A percentile compares a stretch with the other conserved stretches of the same genome.
Conservation (phyloP, 768 basidiomycete species). For the Suillus cothurnatus region DNA sequence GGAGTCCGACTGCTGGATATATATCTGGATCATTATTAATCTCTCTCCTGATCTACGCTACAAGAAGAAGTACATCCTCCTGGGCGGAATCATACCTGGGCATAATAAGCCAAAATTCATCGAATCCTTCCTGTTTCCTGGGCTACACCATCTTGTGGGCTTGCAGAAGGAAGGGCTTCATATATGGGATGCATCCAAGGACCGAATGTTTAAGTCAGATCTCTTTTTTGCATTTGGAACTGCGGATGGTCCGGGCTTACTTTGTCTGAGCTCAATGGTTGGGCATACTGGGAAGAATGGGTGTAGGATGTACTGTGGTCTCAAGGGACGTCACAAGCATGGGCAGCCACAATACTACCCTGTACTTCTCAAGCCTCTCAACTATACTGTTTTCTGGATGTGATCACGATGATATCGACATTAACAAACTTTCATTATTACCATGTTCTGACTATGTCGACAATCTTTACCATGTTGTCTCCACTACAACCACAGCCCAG, state of each 20-base stretch:
- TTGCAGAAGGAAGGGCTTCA: not conserved
- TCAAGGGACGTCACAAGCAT: not conserved
- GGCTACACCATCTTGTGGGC: not conserved
- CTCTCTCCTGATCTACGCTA: not conserved
- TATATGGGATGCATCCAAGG: not conserved
- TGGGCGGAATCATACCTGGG: not conserved
- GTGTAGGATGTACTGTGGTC: not conserved
- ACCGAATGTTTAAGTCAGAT: rapidly evolving
- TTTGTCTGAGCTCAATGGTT: not conserved
- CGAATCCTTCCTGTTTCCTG: not conserved
- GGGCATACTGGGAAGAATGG: not conserved
- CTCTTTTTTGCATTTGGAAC: not conserved
- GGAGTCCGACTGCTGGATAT: not conserved
- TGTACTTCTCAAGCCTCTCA: not conserved
- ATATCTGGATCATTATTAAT: not conserved
- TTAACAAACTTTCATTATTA: not conserved
- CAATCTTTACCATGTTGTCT: not conserved
- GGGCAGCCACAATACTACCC: not conserved
- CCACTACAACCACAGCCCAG: not conserved
- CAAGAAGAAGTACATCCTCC: not conserved
- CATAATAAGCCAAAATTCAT: not conserved
- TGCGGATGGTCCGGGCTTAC: too few species aligned
- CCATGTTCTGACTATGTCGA: not conserved
- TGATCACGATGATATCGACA: not conserved
- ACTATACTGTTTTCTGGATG: not conserved